phyloP scores from a whole-genome alignment of 1,284 basidiomycete species.

The Phlebopus sp. region DNA sequence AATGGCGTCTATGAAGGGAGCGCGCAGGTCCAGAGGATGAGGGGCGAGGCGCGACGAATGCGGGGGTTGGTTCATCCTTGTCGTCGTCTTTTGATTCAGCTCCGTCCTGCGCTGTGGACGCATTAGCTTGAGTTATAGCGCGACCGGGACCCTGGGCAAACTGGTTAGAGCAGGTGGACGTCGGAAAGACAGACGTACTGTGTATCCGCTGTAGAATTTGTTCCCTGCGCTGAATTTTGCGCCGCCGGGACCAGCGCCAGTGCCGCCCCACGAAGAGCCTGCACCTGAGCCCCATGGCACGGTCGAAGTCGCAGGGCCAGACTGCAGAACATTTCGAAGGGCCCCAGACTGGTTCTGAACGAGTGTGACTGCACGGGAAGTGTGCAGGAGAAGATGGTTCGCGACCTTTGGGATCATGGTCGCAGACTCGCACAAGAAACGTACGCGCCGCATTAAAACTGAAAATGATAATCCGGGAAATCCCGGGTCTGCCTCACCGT shows the following conservation, averaged over 20 bases:
- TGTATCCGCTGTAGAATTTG: slow-evolving; percentile 63
- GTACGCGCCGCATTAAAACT: slow-evolving; percentile 15
- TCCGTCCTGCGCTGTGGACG: slow-evolving; percentile 50
- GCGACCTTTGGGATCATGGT: slow-evolving; percentile 79
- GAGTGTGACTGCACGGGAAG: slow-evolving; percentile 68
- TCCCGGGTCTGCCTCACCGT: slow-evolving; percentile 12
- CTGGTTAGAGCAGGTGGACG: slow-evolving; percentile 4
- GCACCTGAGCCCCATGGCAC: slow-evolving; percentile 43
- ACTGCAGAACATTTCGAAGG: slow-evolving; percentile 71
- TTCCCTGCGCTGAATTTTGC: slow-evolving; percentile 67
- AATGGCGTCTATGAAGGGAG: slow-evolving; percentile 54
- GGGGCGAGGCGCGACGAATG: slow-evolving; percentile 31
- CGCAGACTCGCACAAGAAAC: slow-evolving; percentile 1
- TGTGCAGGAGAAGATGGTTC: slow-evolving; percentile 69
- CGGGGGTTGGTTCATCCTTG: slow-evolving; percentile 44
- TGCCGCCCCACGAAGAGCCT: slow-evolving; percentile 57
- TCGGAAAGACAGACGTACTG: slow-evolving; percentile 33
- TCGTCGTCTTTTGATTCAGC: slow-evolving; percentile 51
- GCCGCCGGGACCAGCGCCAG: slow-evolving; percentile 58
- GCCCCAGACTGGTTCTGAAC: slow-evolving; percentile 67
- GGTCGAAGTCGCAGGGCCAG: slow-evolving; percentile 35
- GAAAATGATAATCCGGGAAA: slow-evolving; percentile 16
- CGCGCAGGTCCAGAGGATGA: slow-evolving; percentile 29
- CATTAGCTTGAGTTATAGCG: slow-evolving; percentile 67
- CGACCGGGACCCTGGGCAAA: slow-evolving; percentile 57